Base-by-base conservation (phyloP, 108 stramenopile genomes). In the Nitzschia putrida region DNA sequence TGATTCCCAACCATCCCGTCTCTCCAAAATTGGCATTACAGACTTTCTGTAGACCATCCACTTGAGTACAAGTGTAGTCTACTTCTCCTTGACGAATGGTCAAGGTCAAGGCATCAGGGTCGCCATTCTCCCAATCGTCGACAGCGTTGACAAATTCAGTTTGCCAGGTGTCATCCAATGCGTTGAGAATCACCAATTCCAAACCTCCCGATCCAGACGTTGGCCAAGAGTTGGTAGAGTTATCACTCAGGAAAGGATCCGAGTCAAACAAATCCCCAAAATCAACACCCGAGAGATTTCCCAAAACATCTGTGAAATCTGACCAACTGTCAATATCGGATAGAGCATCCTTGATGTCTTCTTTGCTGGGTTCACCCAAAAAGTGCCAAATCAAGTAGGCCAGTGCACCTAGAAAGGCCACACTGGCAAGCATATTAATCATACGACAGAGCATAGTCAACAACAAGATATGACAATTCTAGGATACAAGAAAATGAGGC, bases 1-100 rank as follows among this genome's bases (percentile, higher is more conserved):
- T 92, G 56, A 92, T 85, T 1, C 90, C 90, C 9, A 83, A 69
- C 90, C 87, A 88, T 40, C 88, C 90, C 13, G 85, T 89, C 18
- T 84, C 83, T 10, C 88, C 90, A 56, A 76, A 85, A 53, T 88
- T 86, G 29, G 50, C 85, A 68, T 87, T 86, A 69, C 90, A 92
- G 0, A 92, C 88, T 58, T 80, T 84, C 83, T 83, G 79, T 13
- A 85, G 69, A 12, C 90, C 90, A 24, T 67, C 65, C 11, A 64
- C 73, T 26, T 66, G 53, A 8, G 74, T 68, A 38, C 83, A 83
- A 6, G 21, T 66, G 29, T 72, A 37, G 53, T 91, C 83, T 0
- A 78, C 73, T 0, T 54, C 76, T 0, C 80, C 80, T 21, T 39
- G 52, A 26, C 61, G 34, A 0, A 75, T 61, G 0, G 77, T 64